phyloP scores from a whole-genome alignment of 73 alveolate genomes.

The Urostyla sp. region DNA sequence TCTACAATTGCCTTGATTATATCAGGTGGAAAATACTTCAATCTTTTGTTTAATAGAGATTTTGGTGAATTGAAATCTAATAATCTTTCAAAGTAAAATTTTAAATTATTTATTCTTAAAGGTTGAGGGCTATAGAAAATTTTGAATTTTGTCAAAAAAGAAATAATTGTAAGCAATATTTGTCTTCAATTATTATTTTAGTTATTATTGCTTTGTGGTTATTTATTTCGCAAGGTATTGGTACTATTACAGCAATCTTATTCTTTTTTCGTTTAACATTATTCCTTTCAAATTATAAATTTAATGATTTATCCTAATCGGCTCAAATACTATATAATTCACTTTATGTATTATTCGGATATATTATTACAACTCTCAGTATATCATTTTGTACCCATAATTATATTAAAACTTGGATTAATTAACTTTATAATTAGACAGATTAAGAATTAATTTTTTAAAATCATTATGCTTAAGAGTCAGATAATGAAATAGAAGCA shows the following conservation, averaged over 20 bases:
- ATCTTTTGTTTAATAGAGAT: no score
- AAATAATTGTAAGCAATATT: not conserved
- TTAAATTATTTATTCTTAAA: no score
- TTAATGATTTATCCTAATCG: no score
- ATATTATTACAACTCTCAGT: not conserved
- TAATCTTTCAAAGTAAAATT: no score
- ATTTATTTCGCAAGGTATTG: not conserved
- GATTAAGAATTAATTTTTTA: no score
- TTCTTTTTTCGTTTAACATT: constrained; percentile 9
- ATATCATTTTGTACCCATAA: not conserved
- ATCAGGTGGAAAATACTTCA: not conserved
- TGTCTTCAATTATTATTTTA: not conserved
- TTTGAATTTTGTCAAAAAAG: not conserved
- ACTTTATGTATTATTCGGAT: not conserved
- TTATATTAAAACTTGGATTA: constrained; percentile 23
- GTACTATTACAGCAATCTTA: constrained; percentile 1
- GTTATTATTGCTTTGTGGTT: constrained; percentile 37
- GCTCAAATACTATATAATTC: not conserved
- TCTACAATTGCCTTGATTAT: not conserved
- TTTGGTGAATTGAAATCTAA: no score
- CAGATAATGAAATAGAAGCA: no score
- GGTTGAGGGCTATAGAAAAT: no score
- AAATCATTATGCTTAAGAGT: no score
- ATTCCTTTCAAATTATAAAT: no score
- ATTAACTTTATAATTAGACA: constrained; percentile 10